phyloP scores from a whole-genome alignment of 73 alveolate genomes.

The Blepharisma stoltei region DNA sequence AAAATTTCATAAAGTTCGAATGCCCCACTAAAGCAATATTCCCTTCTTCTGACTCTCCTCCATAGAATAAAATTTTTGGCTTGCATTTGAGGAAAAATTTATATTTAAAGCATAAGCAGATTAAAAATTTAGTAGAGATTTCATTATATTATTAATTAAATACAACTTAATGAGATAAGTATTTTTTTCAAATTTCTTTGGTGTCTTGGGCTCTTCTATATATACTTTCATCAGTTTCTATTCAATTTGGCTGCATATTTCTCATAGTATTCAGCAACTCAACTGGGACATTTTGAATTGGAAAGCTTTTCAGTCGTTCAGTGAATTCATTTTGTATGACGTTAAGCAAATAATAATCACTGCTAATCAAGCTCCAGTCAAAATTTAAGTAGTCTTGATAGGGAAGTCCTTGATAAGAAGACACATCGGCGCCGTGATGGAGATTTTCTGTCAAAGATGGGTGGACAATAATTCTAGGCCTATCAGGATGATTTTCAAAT shows the following conservation, averaged over 20 bases:
- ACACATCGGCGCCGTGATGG: constrained; percentile 7
- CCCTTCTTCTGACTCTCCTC: not conserved
- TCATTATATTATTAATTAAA: no score
- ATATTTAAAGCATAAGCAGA: no score
- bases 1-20: constrained; percentile 20
- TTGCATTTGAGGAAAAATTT: no score
- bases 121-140: no score
- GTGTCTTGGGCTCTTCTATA: not conserved
- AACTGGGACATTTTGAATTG: not conserved
- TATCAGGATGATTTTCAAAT: constrained; percentile 23
- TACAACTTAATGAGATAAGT: no score
- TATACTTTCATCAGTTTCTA: not conserved
- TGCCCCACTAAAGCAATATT: constrained; percentile 3
- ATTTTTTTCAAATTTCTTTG: constrained; percentile 12
- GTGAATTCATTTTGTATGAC: not conserved
- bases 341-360: not conserved
- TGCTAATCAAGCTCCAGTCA: constrained; percentile 19
- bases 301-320: not conserved
- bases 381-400: not conserved
- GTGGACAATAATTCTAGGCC: constrained; percentile 18
- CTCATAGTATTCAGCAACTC: not conserved
- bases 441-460: constrained; percentile 6
- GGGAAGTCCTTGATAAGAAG: constrained; percentile 16
- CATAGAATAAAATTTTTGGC: no score
- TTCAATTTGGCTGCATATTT: not conserved